These are phyloP conservation scores for Aspergillus nidulans DNA, from an alignment of 495 filamentous ascomycete species.

Conservation along the genomic window DNA sequence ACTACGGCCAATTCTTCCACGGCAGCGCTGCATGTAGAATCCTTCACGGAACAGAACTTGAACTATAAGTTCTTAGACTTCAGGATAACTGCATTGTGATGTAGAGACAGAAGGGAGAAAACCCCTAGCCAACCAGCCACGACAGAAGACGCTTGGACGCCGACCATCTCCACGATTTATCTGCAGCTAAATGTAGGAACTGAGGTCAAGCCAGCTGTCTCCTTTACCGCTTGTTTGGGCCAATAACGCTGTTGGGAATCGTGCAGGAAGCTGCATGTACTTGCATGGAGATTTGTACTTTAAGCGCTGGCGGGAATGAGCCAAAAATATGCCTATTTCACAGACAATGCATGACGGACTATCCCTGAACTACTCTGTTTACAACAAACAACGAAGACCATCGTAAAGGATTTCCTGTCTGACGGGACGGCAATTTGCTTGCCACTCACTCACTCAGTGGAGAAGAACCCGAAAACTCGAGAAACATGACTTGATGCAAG, in stretches of 20 bases:
- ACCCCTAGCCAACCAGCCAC: no score
- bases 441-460: slow-evolving; percentile 7
- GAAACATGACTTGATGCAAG: background rate
- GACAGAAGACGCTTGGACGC: slow-evolving; percentile 11
- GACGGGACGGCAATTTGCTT: background rate
- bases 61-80: no score
- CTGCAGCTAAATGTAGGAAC: slow-evolving; percentile 12
- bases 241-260: slow-evolving; percentile 11
- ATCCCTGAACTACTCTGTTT: background rate
- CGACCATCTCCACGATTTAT: slow-evolving; percentile 11
- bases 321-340: slow-evolving; percentile 3
- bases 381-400: background rate
- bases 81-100: no score
- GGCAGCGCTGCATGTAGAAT: no score
- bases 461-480: slow-evolving; percentile 8
- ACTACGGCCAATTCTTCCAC: no score
- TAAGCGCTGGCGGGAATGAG: slow-evolving; percentile 11
- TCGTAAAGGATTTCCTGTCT: background rate
- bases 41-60: no score
- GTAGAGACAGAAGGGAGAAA: no score
- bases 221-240: slow-evolving; percentile 23
- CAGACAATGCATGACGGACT: background rate
- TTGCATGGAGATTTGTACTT: background rate
- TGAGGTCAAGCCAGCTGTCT: slow-evolving; percentile 20
- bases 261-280: background rate